Percentiles rank a stretch among this genome's conserved stretches.
Conservation (phyloP, 2,329 filamentous ascomycete genomes). For the Niveomyces coronatus region DNA sequence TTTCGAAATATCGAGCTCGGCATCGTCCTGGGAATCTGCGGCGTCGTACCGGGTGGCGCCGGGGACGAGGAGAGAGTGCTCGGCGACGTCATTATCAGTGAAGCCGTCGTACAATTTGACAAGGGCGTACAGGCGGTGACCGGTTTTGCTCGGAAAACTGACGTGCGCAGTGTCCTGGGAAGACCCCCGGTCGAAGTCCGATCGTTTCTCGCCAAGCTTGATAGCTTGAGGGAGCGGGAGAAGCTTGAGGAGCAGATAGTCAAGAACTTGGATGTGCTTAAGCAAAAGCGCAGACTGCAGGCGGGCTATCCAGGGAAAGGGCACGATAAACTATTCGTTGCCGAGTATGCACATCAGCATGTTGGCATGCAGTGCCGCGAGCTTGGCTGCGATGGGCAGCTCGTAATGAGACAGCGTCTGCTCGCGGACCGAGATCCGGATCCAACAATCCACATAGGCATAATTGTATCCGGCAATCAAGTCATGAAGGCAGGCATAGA, state of each 20-base stretch:
- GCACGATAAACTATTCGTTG: conserved; percentile 20
- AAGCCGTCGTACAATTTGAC: conserved; percentile 20
- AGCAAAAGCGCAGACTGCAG: not conserved
- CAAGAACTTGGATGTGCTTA: conserved; percentile 7
- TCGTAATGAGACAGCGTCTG: conserved; percentile 22
- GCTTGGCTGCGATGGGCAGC: conserved; percentile 10
- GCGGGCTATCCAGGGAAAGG: conserved; percentile 17
- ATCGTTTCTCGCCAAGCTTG: conserved; percentile 17
- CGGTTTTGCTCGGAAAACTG: conserved; percentile 15
- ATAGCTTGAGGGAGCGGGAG: conserved; percentile 9
- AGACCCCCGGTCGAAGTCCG: conserved; percentile 14
- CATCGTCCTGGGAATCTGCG: conserved; percentile 15
- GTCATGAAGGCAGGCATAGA: conserved; percentile 29
- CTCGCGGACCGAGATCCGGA: conserved; percentile 15
- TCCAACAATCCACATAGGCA: conserved; percentile 24
- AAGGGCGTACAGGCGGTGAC: conserved; percentile 16
- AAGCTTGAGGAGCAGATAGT: conserved; percentile 7
- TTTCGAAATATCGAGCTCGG: conserved; percentile 14
- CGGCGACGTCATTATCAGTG: conserved; percentile 21
- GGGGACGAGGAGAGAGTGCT: conserved; percentile 14
- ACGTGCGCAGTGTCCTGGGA: conserved; percentile 11
- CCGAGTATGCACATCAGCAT: conserved; percentile 19
- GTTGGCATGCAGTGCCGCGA: conserved; percentile 10
- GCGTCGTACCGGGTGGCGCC: conserved; percentile 13
- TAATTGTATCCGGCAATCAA: conserved; percentile 27